Evolutionary conservation across 139 green algal genomes (phyloP).

Genomic region (Desmodesmus armatus): DNA sequence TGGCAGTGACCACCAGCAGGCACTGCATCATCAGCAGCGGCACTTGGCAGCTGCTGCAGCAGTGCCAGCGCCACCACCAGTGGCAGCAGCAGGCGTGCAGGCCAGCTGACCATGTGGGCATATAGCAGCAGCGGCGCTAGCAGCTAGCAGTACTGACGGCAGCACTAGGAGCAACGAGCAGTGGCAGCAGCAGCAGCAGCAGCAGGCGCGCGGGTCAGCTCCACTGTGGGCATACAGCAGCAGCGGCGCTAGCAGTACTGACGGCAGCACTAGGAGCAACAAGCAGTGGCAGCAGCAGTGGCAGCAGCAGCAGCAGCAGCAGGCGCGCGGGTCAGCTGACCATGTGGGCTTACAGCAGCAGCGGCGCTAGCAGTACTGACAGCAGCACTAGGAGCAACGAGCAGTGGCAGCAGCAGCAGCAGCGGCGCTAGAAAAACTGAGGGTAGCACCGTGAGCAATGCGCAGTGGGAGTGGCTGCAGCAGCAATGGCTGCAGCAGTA

Average conservation of each 20-base stretch:
- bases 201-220: too few relatives aligned
- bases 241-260: neutral
- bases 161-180: too few relatives aligned
- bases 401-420: neutral
- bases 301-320: neutral
- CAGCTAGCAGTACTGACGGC: too few relatives aligned
- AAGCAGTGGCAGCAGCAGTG: neutral
- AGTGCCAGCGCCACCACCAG: neutral
- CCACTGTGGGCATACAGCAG: too few relatives aligned
- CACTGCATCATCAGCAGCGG: too few relatives aligned
- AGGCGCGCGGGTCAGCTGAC: neutral
- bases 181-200: neutral
- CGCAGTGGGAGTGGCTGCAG: neutral
- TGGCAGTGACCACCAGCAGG: too few relatives aligned
- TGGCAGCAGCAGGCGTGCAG: too few relatives aligned
- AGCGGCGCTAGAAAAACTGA: too few relatives aligned
- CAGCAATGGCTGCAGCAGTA: neutral
- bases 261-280: neutral
- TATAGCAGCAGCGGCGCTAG: too few relatives aligned
- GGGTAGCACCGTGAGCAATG: too few relatives aligned
- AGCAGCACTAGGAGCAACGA: too few relatives aligned
- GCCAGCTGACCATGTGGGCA: too few relatives aligned
- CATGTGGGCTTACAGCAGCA: constrained; percentile 22
- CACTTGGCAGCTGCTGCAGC: neutral
- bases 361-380: neutral